Conservation (phyloP, 2,329 filamentous ascomycete species). For the Stylonectria norvegica region DNA sequence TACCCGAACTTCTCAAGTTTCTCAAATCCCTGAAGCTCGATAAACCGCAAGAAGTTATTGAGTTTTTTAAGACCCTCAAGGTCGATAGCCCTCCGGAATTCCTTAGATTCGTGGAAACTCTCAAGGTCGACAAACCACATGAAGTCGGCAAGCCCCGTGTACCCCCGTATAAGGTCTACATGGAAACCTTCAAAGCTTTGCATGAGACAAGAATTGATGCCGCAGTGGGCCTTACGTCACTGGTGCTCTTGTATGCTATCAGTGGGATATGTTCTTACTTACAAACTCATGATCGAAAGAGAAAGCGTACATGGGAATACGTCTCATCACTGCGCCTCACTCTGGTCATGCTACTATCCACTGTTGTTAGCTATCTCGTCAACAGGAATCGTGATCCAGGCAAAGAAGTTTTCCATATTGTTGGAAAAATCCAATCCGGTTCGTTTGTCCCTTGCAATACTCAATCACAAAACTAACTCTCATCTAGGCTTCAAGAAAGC, state of each 20-base stretch:
- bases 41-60: too few species aligned
- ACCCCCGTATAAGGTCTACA: constrained; percentile 43
- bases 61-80: too few species aligned
- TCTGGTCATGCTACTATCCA: constrained; percentile 74
- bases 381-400: constrained; percentile 51
- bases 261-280: constrained; percentile 57
- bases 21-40: too few species aligned
- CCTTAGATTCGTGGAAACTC: too few species aligned
- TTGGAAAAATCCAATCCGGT: constrained; percentile 64
- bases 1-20: too few species aligned
- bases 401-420: constrained; percentile 56
- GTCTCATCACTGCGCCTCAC: constrained; percentile 70
- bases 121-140: too few species aligned
- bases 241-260: constrained; percentile 64
- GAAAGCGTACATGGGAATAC: constrained; percentile 67
- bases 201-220: constrained; percentile 58
- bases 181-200: constrained; percentile 40
- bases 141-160: constrained; percentile 42
- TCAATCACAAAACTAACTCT: constrained; percentile 9
- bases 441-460: constrained; percentile 8
- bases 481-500: constrained; percentile 59
- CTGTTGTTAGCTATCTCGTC: constrained; percentile 66
- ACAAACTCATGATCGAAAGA: constrained; percentile 57
- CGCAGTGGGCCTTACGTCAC: constrained; percentile 66
- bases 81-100: too few species aligned